Evolutionary conservation across 148 eudicot genomes (phyloP).

Genomic region (Pouteria glomerata): DNA sequence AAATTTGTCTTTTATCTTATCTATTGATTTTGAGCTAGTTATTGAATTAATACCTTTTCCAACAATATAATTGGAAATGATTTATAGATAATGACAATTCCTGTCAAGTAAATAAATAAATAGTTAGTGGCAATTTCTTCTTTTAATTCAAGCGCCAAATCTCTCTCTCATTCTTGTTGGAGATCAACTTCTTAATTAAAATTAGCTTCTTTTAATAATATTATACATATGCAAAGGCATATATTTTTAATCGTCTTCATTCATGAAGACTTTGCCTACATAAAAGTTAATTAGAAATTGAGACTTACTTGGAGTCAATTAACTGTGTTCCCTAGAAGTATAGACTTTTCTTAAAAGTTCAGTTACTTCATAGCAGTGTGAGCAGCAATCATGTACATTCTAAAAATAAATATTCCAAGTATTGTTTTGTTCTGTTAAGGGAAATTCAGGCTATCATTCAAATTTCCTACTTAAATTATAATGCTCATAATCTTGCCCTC

Average conservation of each 20-base stretch:
- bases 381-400: conserved; percentile 3
- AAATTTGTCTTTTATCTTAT: neutral
- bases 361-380: neutral
- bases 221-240: too few relatives aligned
- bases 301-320: neutral
- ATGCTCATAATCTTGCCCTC: neutral
- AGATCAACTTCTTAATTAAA: neutral
- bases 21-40: neutral
- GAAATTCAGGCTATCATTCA: neutral
- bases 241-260: too few relatives aligned
- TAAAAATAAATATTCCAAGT: too few relatives aligned
- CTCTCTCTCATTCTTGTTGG: neutral
- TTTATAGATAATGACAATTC: too few relatives aligned
- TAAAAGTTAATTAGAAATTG: neutral
- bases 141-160: neutral
- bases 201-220: neutral
- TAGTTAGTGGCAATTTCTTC: neutral
- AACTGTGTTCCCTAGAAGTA: neutral
- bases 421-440: neutral
- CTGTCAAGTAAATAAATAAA: neutral
- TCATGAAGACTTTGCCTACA: neutral
- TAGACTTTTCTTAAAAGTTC: neutral
- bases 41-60: neutral
- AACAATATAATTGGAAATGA: neutral
- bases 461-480: neutral